These are phyloP conservation scores for Argentina anserina DNA, from an alignment of 306 rosid species.

Conservation along the genomic window DNA sequence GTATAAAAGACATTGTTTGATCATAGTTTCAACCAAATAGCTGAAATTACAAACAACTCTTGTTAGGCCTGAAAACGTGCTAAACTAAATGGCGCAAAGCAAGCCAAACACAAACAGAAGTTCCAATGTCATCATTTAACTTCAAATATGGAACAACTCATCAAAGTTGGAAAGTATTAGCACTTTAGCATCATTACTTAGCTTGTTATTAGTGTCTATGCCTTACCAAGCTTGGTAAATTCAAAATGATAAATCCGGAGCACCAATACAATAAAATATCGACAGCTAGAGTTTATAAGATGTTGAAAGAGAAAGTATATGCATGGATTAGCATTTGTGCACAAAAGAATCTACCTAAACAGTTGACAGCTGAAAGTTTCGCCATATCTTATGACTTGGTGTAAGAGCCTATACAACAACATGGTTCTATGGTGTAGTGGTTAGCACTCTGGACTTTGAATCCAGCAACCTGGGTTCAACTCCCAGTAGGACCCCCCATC, in stretches of 20 bases:
- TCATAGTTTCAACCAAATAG: not conserved
- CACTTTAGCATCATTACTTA: no score
- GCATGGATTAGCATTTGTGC: not conserved
- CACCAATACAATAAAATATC: not conserved
- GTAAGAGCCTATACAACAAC: not conserved
- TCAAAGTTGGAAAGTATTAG: not conserved
- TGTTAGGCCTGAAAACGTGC: not conserved
- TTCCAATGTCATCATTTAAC: not conserved
- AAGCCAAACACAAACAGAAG: not conserved
- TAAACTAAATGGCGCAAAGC: no score
- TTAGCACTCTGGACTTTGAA: constrained; percentile 10
- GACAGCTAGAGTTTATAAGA: no score
- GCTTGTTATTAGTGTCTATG: not conserved
- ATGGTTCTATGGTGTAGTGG: constrained; percentile 10
- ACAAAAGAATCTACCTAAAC: not conserved
- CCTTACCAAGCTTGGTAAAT: not conserved
- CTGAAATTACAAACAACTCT: not conserved
- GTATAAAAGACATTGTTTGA: not conserved
- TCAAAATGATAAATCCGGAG: not conserved
- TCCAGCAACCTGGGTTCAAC: not conserved
- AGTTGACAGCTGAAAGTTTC: not conserved
- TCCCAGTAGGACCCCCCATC: constrained; percentile 3
- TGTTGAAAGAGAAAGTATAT: not conserved
- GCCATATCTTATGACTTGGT: not conserved
- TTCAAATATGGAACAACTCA: not conserved